These are phyloP conservation scores for Sphaerostilbella broomeana DNA, from an alignment of 2,329 filamentous ascomycete species.

Conservation along the genomic window DNA sequence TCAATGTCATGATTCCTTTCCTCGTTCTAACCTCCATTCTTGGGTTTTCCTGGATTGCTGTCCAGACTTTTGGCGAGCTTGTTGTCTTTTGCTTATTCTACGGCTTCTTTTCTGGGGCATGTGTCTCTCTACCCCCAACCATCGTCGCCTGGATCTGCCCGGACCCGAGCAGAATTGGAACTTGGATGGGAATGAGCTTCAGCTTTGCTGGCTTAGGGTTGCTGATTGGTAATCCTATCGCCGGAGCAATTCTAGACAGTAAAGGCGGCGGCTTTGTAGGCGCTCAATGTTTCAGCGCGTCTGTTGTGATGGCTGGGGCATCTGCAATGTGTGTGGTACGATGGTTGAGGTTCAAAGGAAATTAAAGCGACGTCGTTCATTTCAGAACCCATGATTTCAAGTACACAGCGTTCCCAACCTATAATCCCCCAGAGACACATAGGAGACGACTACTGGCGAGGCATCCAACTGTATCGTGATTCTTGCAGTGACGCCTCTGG, in stretches of 20 bases:
- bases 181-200: constrained; percentile 7
- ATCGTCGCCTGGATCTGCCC: neutral
- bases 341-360: too few species aligned
- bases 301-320: too few species aligned
- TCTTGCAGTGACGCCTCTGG: too few species aligned
- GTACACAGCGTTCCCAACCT: too few species aligned
- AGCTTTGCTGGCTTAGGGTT: neutral
- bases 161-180: neutral
- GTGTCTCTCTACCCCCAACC: neutral
- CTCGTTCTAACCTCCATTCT: neutral
- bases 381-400: too few species aligned
- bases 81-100: constrained; percentile 5
- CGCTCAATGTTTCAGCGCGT: too few species aligned
- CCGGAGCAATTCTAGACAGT: constrained; percentile 2
- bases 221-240: constrained; percentile 8
- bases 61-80: neutral
- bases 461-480: too few species aligned
- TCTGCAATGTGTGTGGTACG: too few species aligned
- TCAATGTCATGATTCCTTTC: constrained; percentile 28
- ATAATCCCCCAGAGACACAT: too few species aligned
- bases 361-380: too few species aligned
- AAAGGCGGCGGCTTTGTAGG: too few species aligned
- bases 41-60: constrained; percentile 7
- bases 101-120: constrained; percentile 2
- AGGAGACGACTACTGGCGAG: too few species aligned